Conservation (phyloP, 257 asterid species). For the Catharanthus roseus region DNA sequence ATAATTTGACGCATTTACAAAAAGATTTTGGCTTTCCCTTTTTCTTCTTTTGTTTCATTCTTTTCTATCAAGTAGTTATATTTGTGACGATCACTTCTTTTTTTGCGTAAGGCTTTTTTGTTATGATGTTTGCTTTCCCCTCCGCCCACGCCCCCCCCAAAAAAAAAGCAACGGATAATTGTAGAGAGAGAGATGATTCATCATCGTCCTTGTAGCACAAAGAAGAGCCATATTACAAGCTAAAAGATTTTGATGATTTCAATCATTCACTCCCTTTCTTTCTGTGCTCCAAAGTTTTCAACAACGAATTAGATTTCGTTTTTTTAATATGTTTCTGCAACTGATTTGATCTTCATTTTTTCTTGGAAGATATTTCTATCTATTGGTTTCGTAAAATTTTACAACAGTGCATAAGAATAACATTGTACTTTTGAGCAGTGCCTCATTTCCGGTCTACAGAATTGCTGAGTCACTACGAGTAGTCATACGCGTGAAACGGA, state of each 20-base stretch:
- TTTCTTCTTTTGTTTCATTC: not conserved
- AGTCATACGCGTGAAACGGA: too few species aligned
- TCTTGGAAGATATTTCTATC: not conserved
- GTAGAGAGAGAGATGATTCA: constrained; percentile 25
- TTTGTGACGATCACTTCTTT: constrained; percentile 1
- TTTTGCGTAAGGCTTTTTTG: not conserved
- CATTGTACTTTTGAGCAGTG: not conserved
- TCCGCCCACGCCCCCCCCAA: too few species aligned
- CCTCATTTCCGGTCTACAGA: too few species aligned
- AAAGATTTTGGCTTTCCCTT: not conserved
- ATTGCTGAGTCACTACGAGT: too few species aligned
- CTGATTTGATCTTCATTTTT: not conserved
- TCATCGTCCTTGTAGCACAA: constrained; percentile 38
- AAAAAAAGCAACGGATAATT: constrained; percentile 39
- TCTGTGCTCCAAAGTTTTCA: not conserved
- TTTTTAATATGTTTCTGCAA: not conserved
- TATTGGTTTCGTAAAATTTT: not conserved
- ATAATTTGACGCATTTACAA: not conserved
- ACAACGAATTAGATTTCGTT: not conserved
- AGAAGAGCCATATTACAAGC: constrained; percentile 34
- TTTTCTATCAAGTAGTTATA: not conserved
- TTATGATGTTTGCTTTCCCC: constrained; percentile 8
- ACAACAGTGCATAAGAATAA: not conserved
- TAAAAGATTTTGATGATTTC: not conserved
- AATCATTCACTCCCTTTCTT: not conserved